phyloP scores from a whole-genome alignment of 176 grass and related monocot species.

The Saccharum spontaneum region DNA sequence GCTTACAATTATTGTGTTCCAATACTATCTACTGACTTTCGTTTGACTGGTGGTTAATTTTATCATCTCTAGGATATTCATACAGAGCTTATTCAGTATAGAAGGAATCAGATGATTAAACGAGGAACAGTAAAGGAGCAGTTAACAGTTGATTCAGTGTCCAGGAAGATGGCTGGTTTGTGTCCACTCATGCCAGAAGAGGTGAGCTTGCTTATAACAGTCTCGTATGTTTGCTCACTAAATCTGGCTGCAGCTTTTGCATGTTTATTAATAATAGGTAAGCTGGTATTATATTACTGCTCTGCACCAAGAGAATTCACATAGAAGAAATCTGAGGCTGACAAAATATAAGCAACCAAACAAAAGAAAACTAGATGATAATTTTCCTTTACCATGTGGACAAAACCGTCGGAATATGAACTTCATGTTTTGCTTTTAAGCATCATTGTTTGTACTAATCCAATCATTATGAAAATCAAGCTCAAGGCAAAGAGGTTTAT shows the following conservation, averaged over 20 bases:
- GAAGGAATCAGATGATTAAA: constrained; percentile 93
- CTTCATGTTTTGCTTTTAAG: not conserved
- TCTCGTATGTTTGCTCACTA: constrained; percentile 3
- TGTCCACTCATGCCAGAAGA: constrained; percentile 98
- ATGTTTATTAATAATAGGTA: constrained; percentile 5
- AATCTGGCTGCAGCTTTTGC: not conserved
- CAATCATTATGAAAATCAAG: not conserved
- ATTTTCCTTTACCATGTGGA: not conserved
- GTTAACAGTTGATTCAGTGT: constrained; percentile 76
- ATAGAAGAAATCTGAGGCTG: constrained; percentile 14
- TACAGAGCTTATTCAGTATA: constrained; percentile 91
- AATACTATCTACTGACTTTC: constrained; percentile 13
- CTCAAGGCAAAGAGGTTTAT: not conserved
- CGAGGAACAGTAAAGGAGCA: constrained; percentile 71
- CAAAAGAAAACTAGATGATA: not conserved
- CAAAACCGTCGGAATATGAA: not conserved
- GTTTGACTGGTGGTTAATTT: constrained; percentile 45
- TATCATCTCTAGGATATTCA: constrained; percentile 78
- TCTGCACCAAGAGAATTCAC: not conserved
- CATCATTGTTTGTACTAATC: not conserved
- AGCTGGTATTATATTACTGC: not conserved
- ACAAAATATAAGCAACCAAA: constrained; percentile 12
- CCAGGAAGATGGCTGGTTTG: constrained; percentile 81
- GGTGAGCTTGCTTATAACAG: constrained; percentile 51
- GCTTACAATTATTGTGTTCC: constrained; percentile 20